Base-by-base conservation (phyloP, 345 rosid genomes). In the Lepidium didymum region DNA sequence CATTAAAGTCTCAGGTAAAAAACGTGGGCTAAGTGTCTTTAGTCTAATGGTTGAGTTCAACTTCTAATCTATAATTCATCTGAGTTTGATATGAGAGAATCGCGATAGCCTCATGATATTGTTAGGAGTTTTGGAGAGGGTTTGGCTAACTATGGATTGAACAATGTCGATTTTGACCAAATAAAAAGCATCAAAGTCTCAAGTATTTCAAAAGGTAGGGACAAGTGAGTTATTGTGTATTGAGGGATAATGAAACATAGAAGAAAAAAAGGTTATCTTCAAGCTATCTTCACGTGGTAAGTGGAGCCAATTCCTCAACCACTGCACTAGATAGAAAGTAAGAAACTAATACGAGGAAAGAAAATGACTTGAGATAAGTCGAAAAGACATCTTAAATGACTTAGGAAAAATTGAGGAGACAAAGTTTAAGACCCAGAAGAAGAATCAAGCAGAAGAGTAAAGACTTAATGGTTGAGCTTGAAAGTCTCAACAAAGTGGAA, bases 271-370 rank as follows among this genome's bases (percentile, higher is more conserved):
- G n/a, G 34, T 16, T 44, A 49, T 56, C 63, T 45, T 62, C 56
- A 72, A 45, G 31, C 57, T 55, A 63, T 64, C 51, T 74, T 61
- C 74, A 74, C 69, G 64, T 74, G 73, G 77, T 61, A 74, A 67
- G 78, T 74, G 78, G 78, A 68, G 68, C 73, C 64, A 74, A 38
- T n/a, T 45, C 73, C 63, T 61, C 51, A 74, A 61, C 64, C 27
- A 75, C 74, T 68, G 59, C 74, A 75, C 77, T 74, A 74, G 69
- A 62, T 64, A 56, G 49, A 64, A 72, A 72, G 70, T 27, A 56
- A 72, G 64, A 55, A 56, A 63, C 11, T 29, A 74, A 74, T 50
- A 75, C 44, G 72, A 35, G 69, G 35, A 62, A 19, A 62, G 58
- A 68, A 68, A 75, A 74, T 15, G 73, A 74, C 78, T 51, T 35